These are phyloP conservation scores for Rhizopus stolonifer DNA, from an alignment of 371 early-diverging fungal species.

Conservation along the genomic window DNA sequence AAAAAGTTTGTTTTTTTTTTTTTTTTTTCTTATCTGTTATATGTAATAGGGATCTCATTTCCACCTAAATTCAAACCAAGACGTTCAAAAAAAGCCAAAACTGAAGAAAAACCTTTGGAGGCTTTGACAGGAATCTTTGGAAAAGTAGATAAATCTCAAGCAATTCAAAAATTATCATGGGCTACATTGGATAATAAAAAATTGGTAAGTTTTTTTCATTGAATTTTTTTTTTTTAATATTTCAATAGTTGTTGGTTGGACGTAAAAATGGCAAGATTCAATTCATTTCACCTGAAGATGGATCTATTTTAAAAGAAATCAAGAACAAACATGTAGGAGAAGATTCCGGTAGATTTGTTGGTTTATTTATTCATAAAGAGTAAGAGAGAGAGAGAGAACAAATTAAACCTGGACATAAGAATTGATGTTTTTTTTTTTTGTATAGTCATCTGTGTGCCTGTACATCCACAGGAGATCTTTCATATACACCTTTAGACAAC, in stretches of 20 bases:
- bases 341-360: slow-evolving; percentile 58
- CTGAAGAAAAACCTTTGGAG: slow-evolving; percentile 23
- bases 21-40: no score
- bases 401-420: neutral
- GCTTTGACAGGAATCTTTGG: slow-evolving; percentile 49
- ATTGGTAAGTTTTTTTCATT: slow-evolving; percentile 27
- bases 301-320: slow-evolving; percentile 45
- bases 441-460: slow-evolving; percentile 33
- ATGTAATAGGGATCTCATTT: slow-evolving; percentile 38
- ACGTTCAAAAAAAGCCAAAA: slow-evolving; percentile 20
- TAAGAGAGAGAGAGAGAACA: slow-evolving; percentile 14
- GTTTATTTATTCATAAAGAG: slow-evolving; percentile 56
- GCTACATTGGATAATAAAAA: slow-evolving; percentile 30
- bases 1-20: no score
- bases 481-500: slow-evolving; percentile 28
- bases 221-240: neutral
- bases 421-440: neutral
- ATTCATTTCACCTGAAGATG: slow-evolving; percentile 54
- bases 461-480: slow-evolving; percentile 34
- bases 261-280: slow-evolving; percentile 65
- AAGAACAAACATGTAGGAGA: slow-evolving; percentile 40
- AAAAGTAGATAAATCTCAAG: slow-evolving; percentile 49
- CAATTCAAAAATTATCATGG: slow-evolving; percentile 58
- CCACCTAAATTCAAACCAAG: slow-evolving; percentile 30
- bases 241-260: slow-evolving; percentile 54